Percentiles rank a stretch among this genome's conserved stretches.
Conservation (phyloP, 2,329 filamentous ascomycete species). For the Cordyceps cateniannulata region DNA sequence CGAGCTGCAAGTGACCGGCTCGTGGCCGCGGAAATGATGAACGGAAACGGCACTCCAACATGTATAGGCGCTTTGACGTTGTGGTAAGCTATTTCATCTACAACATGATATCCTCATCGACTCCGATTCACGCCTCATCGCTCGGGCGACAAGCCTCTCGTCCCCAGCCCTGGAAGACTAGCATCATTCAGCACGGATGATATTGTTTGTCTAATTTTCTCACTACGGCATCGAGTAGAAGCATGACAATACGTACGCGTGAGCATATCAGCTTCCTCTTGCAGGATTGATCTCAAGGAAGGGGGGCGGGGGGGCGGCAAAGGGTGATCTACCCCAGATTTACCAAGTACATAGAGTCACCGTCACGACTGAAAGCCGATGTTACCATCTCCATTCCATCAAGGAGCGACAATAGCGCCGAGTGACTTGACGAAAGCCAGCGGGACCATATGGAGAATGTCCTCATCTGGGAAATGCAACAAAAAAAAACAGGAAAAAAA, state of each 20-base stretch:
- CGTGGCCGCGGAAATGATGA: background rate
- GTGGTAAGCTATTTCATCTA: too few species aligned
- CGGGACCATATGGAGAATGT: background rate
- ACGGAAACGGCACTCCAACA: background rate
- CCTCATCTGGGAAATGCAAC: background rate
- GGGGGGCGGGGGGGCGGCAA: too few species aligned
- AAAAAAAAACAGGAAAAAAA: background rate
- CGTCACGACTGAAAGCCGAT: background rate
- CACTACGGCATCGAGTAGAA: too few species aligned
- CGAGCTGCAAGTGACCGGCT: background rate
- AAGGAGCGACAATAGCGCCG: background rate
- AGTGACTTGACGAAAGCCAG: background rate
- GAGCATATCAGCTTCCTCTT: background rate
- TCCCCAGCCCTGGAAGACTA: too few species aligned
- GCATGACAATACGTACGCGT: background rate
- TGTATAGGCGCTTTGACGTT: too few species aligned
- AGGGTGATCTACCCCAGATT: slow-evolving; percentile 9
- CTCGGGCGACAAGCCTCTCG: too few species aligned
- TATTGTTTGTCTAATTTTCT: background rate
- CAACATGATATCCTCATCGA: background rate
- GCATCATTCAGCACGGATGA: background rate
- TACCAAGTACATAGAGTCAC: background rate
- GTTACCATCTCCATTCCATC: background rate
- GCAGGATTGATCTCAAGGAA: background rate
- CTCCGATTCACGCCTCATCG: background rate